These are phyloP conservation scores for Acephala macrosclerotiorum DNA, from an alignment of 2,329 filamentous ascomycete species.

Conservation along the genomic window DNA sequence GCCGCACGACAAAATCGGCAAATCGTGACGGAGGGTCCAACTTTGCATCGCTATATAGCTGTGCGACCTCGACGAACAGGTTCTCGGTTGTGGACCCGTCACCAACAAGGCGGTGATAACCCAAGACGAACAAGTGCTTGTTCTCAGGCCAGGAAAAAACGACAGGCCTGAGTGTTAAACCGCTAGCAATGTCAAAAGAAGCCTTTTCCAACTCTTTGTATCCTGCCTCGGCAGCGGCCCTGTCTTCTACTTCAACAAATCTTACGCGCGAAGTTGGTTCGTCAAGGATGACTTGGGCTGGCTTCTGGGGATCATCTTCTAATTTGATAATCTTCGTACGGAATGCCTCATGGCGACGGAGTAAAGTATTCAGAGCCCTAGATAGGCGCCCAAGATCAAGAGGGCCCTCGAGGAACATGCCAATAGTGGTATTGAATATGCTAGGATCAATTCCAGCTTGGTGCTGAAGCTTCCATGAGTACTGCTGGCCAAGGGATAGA, in stretches of 20 bases:
- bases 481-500: slow-evolving; percentile 6
- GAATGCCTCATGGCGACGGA: slow-evolving; percentile 5
- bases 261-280: not conserved
- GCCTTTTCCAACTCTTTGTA: not conserved
- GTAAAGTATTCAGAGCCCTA: not conserved
- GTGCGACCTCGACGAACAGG: slow-evolving; percentile 5
- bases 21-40: slow-evolving; percentile 1
- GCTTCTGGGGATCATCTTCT: not conserved
- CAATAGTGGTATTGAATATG: slow-evolving; percentile 6
- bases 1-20: not conserved
- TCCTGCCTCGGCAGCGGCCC: slow-evolving; percentile 4
- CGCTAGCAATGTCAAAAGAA: not conserved
- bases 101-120: slow-evolving; percentile 2
- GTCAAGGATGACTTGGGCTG: not conserved
- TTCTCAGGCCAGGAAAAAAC: not conserved
- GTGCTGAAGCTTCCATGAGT: slow-evolving; percentile 8
- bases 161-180: not conserved
- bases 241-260: not conserved
- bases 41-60: not conserved
- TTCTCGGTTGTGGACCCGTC: slow-evolving; percentile 7
- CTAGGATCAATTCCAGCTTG: not conserved
- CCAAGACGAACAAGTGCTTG: slow-evolving; percentile 7
- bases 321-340: not conserved
- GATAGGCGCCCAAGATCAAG: not conserved
- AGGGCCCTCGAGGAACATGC: slow-evolving; percentile 5